Conservation (phyloP, 2,329 filamentous ascomycete species). For the Elsinoe batatas region DNA sequence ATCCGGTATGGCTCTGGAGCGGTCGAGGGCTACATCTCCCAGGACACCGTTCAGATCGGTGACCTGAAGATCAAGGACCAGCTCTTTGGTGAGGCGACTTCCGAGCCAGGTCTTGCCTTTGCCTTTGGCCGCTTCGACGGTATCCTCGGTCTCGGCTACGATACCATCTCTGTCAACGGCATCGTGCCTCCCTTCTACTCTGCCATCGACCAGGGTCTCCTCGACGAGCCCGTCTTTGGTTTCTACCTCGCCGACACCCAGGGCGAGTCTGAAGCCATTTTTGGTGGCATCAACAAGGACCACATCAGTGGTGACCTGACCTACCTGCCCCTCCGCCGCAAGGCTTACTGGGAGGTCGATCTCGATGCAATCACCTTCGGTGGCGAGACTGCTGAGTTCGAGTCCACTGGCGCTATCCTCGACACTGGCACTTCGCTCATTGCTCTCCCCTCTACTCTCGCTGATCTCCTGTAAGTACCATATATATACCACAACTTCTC, state of each 20-base stretch:
- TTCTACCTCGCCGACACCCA: conserved; percentile 83
- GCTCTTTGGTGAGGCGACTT: conserved; percentile 92
- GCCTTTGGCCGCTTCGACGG: conserved; percentile 97
- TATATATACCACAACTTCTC: conserved; percentile 16
- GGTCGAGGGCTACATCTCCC: conserved; percentile 85
- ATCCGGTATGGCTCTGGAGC: conserved; percentile 94
- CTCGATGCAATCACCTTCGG: conserved; percentile 87
- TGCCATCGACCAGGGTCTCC: conserved; percentile 77
- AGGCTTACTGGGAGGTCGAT: conserved; percentile 99
- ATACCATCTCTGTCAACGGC: conserved; percentile 92
- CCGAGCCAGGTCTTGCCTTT: conserved; percentile 91
- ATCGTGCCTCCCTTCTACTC: conserved; percentile 95
- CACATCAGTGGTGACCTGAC: conserved; percentile 80
- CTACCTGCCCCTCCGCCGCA: conserved; percentile 89
- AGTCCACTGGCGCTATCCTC: conserved; percentile 90
- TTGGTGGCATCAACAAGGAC: conserved; percentile 75
- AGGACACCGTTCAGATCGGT: conserved; percentile 77
- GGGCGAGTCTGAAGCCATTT: conserved; percentile 75
- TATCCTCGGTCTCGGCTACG: conserved; percentile 87
- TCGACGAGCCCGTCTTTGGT: conserved; percentile 88
- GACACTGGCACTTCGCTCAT: conserved; percentile 98
- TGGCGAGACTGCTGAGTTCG: conserved; percentile 74
- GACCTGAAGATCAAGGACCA: conserved; percentile 82
- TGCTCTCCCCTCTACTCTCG: conserved; percentile 79
- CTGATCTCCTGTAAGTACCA: conserved; percentile 65